phyloP scores from a whole-genome alignment of 169 alveolate species.

The Cryptosporidium xiaoi region DNA sequence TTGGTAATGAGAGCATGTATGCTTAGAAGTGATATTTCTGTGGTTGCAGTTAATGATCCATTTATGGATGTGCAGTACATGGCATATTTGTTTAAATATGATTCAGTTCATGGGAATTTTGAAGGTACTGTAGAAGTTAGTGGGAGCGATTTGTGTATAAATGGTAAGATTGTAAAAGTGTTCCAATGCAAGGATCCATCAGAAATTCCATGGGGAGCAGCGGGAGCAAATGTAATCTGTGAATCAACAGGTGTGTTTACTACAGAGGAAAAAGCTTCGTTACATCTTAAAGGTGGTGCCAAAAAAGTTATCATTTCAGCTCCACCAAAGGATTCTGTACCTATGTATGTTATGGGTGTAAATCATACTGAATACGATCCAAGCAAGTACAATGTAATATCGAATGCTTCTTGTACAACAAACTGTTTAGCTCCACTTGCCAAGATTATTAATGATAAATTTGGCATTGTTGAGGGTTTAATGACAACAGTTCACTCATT shows the following conservation, averaged over 20 bases:
- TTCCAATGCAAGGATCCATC: conserved; percentile 95
- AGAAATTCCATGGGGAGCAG: conserved; percentile 96
- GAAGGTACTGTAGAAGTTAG: conserved; percentile 84
- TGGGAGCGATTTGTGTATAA: conserved; percentile 85
- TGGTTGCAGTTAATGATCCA: conserved; percentile 97
- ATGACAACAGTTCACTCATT: conserved; percentile 99
- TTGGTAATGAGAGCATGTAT: conserved; percentile 95
- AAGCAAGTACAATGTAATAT: conserved; percentile 89
- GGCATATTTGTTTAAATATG: conserved; percentile 95
- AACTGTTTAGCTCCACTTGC: conserved; percentile 99
- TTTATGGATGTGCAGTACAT: conserved; percentile 95
- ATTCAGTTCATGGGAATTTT: conserved; percentile 95
- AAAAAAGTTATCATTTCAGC: conserved; percentile 98
- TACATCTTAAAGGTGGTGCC: conserved; percentile 97
- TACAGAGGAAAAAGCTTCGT: conserved; percentile 92
- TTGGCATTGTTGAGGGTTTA: conserved; percentile 98
- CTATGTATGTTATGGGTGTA: conserved; percentile 98
- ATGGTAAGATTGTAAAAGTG: conserved; percentile 86
- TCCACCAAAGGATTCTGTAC: conserved; percentile 97
- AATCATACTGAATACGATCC: conserved; percentile 92
- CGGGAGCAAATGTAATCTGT: conserved; percentile 95
- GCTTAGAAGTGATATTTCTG: conserved; percentile 85
- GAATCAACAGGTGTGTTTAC: conserved; percentile 99
- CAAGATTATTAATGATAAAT: conserved; percentile 96
- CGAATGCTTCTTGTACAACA: conserved; percentile 99